These are phyloP conservation scores for Monilinia fructigena DNA, from an alignment of 2,329 filamentous ascomycete species.

Conservation along the genomic window DNA sequence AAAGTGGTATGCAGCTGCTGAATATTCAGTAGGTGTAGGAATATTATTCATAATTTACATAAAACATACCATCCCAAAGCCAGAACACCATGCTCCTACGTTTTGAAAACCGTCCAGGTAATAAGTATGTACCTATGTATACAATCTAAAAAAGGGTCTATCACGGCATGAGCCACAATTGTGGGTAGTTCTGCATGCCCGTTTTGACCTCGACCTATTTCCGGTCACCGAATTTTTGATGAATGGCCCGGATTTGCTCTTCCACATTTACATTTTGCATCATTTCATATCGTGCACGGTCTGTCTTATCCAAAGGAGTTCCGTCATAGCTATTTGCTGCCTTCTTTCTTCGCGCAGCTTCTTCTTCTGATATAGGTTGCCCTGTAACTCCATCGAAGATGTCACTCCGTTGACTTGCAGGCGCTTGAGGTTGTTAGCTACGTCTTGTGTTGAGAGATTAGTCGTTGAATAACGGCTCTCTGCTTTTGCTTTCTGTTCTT, in stretches of 20 bases:
- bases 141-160: not conserved
- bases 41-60: slow-evolving; percentile 22
- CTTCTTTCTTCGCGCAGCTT: slow-evolving; percentile 74
- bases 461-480: slow-evolving; percentile 82
- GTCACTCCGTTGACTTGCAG: slow-evolving; percentile 85
- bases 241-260: slow-evolving; percentile 75
- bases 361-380: slow-evolving; percentile 65
- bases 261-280: slow-evolving; percentile 74
- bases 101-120: slow-evolving; percentile 9
- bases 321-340: slow-evolving; percentile 68
- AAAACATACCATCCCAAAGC: slow-evolving; percentile 19
- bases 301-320: slow-evolving; percentile 57
- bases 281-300: slow-evolving; percentile 51
- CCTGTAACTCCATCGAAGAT: slow-evolving; percentile 77
- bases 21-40: slow-evolving; percentile 11
- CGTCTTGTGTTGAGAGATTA: slow-evolving; percentile 81
- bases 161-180: not conserved
- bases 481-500: slow-evolving; percentile 88
- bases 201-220: slow-evolving; percentile 28
- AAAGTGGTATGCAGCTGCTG: not conserved
- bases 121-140: not conserved
- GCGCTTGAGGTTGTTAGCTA: slow-evolving; percentile 93
- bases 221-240: slow-evolving; percentile 52
- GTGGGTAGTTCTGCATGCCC: not conserved
- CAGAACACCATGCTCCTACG: slow-evolving; percentile 19